Percentiles rank a stretch among this genome's conserved stretches.
These are phyloP conservation scores for Rubia yunnanensis DNA, from an alignment of 257 asterid species.

Conservation along the genomic window DNA sequence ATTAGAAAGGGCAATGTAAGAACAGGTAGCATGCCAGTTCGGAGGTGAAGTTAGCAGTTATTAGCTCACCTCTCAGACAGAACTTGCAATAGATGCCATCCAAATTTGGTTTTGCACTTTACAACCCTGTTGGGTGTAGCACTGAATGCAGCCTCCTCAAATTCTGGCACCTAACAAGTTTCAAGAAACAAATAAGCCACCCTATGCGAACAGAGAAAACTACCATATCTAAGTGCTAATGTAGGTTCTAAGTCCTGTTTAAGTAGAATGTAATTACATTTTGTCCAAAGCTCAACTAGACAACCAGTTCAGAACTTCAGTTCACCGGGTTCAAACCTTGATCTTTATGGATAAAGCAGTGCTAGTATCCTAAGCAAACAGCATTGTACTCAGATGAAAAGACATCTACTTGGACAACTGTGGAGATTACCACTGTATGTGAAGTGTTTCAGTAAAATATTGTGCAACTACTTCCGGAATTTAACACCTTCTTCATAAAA, in stretches of 20 bases:
- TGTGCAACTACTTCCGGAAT: not conserved
- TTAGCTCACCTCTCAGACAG: conserved; percentile 73
- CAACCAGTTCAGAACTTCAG: not conserved
- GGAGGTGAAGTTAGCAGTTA: conserved; percentile 4
- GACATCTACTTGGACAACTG: not conserved
- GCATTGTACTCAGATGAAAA: not conserved
- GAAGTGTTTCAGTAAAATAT: not conserved
- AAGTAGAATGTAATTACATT: not conserved
- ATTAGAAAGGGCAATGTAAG: conserved; percentile 19
- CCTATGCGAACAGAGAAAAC: conserved; percentile 1
- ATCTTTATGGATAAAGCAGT: too few relatives aligned
- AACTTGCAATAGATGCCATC: conserved; percentile 96
- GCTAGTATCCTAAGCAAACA: not conserved
- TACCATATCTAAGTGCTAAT: not conserved
- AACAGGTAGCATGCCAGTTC: conserved; percentile 8
- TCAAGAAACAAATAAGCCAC: conserved; percentile 13
- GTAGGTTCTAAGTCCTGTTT: not conserved
- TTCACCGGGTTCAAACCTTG: not conserved
- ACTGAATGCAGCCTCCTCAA: conserved; percentile 90
- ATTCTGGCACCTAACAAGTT: conserved; percentile 74
- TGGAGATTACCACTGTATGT: not conserved
- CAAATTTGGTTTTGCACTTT: conserved; percentile 80
- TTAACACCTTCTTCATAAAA: not conserved
- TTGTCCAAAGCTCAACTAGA: not conserved
- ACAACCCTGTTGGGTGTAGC: conserved; percentile 68